Evolutionary conservation across 139 green algal species (phyloP).

Genomic region (Dunaliella sp.): DNA sequence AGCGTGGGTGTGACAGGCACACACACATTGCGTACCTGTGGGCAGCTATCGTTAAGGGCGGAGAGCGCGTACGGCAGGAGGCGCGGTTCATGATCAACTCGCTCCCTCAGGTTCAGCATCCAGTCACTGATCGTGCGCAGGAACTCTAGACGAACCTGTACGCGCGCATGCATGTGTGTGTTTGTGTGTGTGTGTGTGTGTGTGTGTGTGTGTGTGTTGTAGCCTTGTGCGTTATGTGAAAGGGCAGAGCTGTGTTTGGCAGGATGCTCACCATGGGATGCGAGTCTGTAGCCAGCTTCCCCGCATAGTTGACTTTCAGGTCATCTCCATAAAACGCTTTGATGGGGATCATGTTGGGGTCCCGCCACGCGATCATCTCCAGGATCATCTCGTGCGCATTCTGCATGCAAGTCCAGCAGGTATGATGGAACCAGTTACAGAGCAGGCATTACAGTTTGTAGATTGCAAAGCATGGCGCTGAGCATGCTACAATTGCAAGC

Average conservation of each 20-base stretch:
- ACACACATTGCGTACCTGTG: too few species aligned
- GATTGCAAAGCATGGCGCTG: too few species aligned
- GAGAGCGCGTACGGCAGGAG: conserved; percentile 71
- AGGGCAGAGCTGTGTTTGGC: too few species aligned
- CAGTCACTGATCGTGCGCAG: conserved; percentile 55
- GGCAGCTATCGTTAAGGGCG: conserved; percentile 53
- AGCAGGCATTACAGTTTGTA: too few species aligned
- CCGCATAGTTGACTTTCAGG: conserved; percentile 74
- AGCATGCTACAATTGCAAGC: too few species aligned
- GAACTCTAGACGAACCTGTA: conserved; percentile 62
- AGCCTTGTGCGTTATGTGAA: too few species aligned
- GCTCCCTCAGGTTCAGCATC: conserved; percentile 61
- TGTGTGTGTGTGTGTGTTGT: too few species aligned
- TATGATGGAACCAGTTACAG: too few species aligned
- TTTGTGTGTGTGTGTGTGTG: too few species aligned
- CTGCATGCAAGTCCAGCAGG: conserved; percentile 14
- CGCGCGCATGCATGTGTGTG: too few species aligned
- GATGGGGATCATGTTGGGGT: conserved; percentile 71
- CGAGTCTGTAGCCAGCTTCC: conserved; percentile 63
- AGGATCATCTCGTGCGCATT: conserved; percentile 74
- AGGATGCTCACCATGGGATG: conserved; percentile 46
- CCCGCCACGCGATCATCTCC: conserved; percentile 63
- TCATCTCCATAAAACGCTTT: conserved; percentile 71
- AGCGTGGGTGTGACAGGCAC: too few species aligned
- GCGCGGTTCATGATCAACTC: conserved; percentile 62